A percentile compares a stretch with the other conserved stretches of the same genome.
Conservation (phyloP, 2,329 filamentous ascomycete species). For the Aspergillus pseudotamarii region DNA sequence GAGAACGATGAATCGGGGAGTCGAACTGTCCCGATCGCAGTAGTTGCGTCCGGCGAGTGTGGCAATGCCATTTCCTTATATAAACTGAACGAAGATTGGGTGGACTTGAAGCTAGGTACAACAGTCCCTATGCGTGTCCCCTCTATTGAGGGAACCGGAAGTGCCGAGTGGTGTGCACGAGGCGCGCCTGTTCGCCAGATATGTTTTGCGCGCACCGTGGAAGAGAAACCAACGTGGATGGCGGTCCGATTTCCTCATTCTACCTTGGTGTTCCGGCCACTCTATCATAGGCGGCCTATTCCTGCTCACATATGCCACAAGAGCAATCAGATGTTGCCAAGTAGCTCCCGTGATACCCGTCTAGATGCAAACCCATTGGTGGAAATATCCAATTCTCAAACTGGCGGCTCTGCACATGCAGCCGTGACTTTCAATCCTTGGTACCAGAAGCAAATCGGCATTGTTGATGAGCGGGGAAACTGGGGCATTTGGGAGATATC, state of each 20-base stretch:
- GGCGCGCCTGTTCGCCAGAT: slow-evolving; percentile 58
- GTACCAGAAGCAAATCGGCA: slow-evolving; percentile 58
- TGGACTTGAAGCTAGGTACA: slow-evolving; percentile 23
- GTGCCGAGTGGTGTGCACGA: slow-evolving; percentile 52
- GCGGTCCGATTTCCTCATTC: slow-evolving; percentile 52
- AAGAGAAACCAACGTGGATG: slow-evolving; percentile 48
- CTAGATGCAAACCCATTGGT: slow-evolving; percentile 53
- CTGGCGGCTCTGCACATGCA: slow-evolving; percentile 52
- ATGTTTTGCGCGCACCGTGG: slow-evolving; percentile 50
- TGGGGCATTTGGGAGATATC: slow-evolving; percentile 57
- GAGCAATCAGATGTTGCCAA: slow-evolving; percentile 14
- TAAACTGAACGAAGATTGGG: slow-evolving; percentile 32
- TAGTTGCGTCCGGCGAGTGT: slow-evolving; percentile 45
- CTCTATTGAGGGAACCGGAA: slow-evolving; percentile 45
- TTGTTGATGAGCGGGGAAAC: slow-evolving; percentile 56
- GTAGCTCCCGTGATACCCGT: slow-evolving; percentile 36
- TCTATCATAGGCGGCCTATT: slow-evolving; percentile 35
- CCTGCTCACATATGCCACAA: slow-evolving; percentile 22
- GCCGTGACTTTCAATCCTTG: slow-evolving; percentile 64
- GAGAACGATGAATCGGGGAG: slow-evolving; percentile 28
- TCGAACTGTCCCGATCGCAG: slow-evolving; percentile 40
- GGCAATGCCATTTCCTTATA: slow-evolving; percentile 53
- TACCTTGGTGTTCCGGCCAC: slow-evolving; percentile 53
- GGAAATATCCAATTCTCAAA: slow-evolving; percentile 45
- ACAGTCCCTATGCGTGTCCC: slow-evolving; percentile 40